These are phyloP conservation scores for Backusella westeae DNA, from an alignment of 192 early-diverging fungal species.

Conservation along the genomic window DNA sequence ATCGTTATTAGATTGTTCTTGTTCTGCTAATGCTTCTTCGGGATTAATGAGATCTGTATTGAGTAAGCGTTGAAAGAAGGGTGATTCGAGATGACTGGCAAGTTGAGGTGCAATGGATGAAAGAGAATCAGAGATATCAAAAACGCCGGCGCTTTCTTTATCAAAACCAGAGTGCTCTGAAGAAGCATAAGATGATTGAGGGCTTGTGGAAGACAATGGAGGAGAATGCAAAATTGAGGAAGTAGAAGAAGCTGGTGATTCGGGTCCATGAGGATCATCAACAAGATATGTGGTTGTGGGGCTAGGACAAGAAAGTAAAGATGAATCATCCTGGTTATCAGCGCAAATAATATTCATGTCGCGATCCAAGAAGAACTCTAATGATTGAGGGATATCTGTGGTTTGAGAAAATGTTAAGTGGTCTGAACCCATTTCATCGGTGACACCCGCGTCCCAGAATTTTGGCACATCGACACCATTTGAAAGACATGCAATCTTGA, in stretches of 20 bases:
- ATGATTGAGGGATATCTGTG: not conserved
- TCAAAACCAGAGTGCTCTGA: not conserved
- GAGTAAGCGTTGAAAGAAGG: slow-evolving; percentile 25
- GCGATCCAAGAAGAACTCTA: slow-evolving; percentile 4
- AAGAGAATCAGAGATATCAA: not conserved
- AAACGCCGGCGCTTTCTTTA: not conserved
- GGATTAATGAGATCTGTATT: slow-evolving; percentile 9
- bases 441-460: slow-evolving; percentile 17
- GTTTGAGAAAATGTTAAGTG: not conserved
- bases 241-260: not conserved
- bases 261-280: not conserved
- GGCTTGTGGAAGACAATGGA: slow-evolving; percentile 5
- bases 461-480: slow-evolving; percentile 30
- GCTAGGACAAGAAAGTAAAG: not conserved
- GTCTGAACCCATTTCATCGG: slow-evolving; percentile 9
- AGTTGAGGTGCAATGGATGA: slow-evolving; percentile 20
- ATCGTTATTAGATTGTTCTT: not conserved
- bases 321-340: not conserved
- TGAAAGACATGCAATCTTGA: slow-evolving; percentile 25
- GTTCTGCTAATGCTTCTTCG: not conserved
- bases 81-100: slow-evolving; percentile 21
- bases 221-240: slow-evolving; percentile 4
- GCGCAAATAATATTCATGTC: not conserved
- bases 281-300: not conserved
- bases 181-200: not conserved